Percentiles rank a stretch among this genome's conserved stretches.
Conservation (phyloP, 1,284 basidiomycete genomes). For the Hortiboletus rubellus region DNA sequence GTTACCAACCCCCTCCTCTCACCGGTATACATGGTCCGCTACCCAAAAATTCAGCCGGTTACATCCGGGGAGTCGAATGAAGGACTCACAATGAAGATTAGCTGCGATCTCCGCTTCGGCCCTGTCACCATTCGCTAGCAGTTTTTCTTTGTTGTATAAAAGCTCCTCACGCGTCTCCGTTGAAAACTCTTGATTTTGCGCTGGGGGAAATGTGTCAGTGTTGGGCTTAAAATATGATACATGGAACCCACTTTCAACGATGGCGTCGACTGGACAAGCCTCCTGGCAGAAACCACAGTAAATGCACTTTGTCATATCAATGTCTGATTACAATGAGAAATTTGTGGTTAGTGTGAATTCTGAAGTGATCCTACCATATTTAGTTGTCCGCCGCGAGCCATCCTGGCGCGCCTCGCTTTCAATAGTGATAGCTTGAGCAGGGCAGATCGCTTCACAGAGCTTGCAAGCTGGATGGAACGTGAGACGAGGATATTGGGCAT, state of each 20-base stretch:
- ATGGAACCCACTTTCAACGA: constrained; percentile 87
- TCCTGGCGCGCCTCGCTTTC: constrained; percentile 96
- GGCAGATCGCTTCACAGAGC: constrained; percentile 99
- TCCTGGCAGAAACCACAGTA: constrained; percentile 99
- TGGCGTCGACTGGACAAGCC: constrained; percentile 99
- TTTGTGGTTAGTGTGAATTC: constrained; percentile 16
- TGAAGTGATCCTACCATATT: constrained; percentile 68
- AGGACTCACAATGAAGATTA: constrained; percentile 75
- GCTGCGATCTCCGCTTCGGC: constrained; percentile 97
- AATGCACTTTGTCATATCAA: constrained; percentile 97
- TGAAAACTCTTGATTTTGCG: constrained; percentile 94
- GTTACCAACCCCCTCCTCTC: constrained; percentile 25
- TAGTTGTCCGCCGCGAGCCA: constrained; percentile 95
- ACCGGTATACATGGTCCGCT: constrained; percentile 69
- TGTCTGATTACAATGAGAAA: constrained; percentile 54
- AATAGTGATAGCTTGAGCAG: constrained; percentile 99
- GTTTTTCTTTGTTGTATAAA: constrained; percentile 98
- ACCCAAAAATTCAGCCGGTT: constrained; percentile 13
- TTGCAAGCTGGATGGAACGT: constrained; percentile 77
- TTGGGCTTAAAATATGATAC: neutral
- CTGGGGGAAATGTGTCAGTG: constrained; percentile 42
- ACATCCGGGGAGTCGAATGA: constrained; percentile 3
- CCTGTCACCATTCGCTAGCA: constrained; percentile 93
- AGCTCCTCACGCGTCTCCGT: constrained; percentile 99
- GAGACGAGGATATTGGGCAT: constrained; percentile 4